Evolutionary conservation across 352 stramenopile genomes (phyloP).

Genomic region (Pythium dissotocum): DNA sequence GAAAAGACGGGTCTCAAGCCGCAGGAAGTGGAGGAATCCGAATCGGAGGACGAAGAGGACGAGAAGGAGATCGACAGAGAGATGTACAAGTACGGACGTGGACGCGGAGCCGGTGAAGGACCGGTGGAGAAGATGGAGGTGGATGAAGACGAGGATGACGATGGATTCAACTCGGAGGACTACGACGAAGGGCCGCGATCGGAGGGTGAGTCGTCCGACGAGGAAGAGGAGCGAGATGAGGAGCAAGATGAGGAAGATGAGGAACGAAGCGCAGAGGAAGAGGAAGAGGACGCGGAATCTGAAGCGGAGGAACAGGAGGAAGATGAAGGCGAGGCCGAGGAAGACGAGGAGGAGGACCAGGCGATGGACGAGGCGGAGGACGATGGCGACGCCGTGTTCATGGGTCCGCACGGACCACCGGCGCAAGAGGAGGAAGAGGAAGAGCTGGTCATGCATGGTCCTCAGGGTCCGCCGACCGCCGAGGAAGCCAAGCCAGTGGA

Average conservation of each 20-base stretch:
- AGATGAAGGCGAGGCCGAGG: conserved; percentile 7
- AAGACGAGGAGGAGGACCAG: not conserved
- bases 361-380: not conserved
- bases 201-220: conserved; percentile 5
- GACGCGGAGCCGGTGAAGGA: conserved; percentile 7
- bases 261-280: not conserved
- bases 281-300: conserved; percentile 2
- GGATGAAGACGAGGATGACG: conserved; percentile 27
- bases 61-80: conserved; percentile 22
- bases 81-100: conserved; percentile 29
- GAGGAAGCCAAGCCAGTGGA: conserved; percentile 2
- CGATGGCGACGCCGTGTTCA: not conserved
- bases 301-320: conserved; percentile 9
- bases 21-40: conserved; percentile 22
- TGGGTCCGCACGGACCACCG: conserved; percentile 2
- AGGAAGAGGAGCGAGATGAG: conserved; percentile 13
- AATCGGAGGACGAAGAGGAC: conserved; percentile 26
- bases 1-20: conserved; percentile 44
- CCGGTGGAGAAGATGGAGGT: not conserved
- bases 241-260: conserved; percentile 10
- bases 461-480: conserved; percentile 6
- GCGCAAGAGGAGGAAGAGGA: not conserved
- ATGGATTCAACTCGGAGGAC: conserved; percentile 50
- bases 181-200: conserved; percentile 30
- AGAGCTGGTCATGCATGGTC: conserved; percentile 6